phyloP scores from a whole-genome alignment of 2,329 filamentous ascomycete genomes.

The Seiridium unicorne region DNA sequence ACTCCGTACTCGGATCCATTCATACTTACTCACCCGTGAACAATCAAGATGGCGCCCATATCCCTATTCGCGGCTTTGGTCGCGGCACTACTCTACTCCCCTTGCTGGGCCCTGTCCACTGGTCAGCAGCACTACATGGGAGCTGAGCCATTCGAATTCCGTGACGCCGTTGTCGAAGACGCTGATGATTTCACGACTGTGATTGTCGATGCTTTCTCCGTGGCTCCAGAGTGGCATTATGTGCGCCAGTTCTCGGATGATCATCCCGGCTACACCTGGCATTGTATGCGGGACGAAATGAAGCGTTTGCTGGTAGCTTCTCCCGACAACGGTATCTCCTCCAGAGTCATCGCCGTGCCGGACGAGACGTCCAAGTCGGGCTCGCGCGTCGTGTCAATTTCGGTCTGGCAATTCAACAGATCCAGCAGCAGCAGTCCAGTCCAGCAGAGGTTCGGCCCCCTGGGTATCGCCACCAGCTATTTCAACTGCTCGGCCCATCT shows the following conservation, averaged over 20 bases:
- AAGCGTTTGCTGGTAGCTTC: too few relatives aligned
- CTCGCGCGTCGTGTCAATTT: background rate
- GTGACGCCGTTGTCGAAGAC: background rate
- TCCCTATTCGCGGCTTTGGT: background rate
- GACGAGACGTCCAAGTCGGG: background rate
- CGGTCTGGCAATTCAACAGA: background rate
- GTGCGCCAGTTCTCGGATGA: background rate
- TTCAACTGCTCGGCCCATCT: conserved; percentile 1
- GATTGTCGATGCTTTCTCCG: background rate
- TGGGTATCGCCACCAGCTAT: background rate
- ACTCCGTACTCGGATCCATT: background rate
- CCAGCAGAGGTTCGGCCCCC: background rate
- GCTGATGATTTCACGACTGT: background rate
- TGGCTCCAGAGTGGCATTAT: background rate
- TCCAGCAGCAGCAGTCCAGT: background rate
- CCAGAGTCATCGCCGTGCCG: background rate
- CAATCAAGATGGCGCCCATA: background rate
- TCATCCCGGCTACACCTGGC: conserved; percentile 1
- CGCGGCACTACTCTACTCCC: background rate
- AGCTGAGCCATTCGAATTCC: conserved; percentile 1
- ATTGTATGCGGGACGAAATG: background rate
- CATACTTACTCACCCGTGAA: background rate
- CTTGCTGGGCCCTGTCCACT: background rate
- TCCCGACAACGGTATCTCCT: background rate
- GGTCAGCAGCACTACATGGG: background rate